phyloP scores from a whole-genome alignment of 148 eudicot genomes.

The Persicaria tinctoria region DNA sequence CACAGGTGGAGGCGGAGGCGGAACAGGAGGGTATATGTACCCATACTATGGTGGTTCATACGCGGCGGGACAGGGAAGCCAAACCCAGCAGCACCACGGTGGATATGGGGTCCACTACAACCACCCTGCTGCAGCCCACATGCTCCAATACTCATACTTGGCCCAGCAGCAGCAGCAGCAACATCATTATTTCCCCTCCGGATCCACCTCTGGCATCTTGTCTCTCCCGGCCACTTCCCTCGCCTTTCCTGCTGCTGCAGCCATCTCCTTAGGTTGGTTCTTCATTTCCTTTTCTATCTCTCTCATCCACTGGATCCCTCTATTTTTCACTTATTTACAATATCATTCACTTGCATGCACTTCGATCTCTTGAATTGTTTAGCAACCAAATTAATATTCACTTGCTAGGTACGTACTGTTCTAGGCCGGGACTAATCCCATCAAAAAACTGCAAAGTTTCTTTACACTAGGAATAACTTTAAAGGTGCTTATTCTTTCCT shows the following conservation, averaged over 20 bases:
- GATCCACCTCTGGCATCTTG: slow-evolving; percentile 26
- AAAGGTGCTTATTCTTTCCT: neutral
- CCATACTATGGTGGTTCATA: slow-evolving; percentile 25
- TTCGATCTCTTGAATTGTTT: too few species aligned
- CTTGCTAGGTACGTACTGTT: too few species aligned
- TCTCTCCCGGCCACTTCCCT: slow-evolving; percentile 34
- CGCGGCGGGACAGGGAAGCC: slow-evolving; percentile 16
- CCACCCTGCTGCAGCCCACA: slow-evolving; percentile 15
- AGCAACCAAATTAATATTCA: too few species aligned
- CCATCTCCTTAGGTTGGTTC: neutral
- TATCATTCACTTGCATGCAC: too few species aligned
- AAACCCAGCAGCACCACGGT: slow-evolving; percentile 19
- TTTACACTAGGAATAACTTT: neutral
- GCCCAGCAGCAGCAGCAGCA: slow-evolving; percentile 30
- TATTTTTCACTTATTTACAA: too few species aligned
- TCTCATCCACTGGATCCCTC: too few species aligned
- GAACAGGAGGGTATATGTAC: slow-evolving; percentile 22
- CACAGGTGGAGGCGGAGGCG: slow-evolving; percentile 20
- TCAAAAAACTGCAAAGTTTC: too few species aligned
- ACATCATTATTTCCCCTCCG: slow-evolving; percentile 5
- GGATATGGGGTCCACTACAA: slow-evolving; percentile 40
- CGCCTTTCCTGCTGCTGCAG: slow-evolving; percentile 1
- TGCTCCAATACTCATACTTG: slow-evolving; percentile 38
- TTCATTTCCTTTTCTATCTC: neutral
- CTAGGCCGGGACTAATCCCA: too few species aligned